phyloP scores from a whole-genome alignment of 2,329 filamentous ascomycete genomes.

The Alternaria brassicae region DNA sequence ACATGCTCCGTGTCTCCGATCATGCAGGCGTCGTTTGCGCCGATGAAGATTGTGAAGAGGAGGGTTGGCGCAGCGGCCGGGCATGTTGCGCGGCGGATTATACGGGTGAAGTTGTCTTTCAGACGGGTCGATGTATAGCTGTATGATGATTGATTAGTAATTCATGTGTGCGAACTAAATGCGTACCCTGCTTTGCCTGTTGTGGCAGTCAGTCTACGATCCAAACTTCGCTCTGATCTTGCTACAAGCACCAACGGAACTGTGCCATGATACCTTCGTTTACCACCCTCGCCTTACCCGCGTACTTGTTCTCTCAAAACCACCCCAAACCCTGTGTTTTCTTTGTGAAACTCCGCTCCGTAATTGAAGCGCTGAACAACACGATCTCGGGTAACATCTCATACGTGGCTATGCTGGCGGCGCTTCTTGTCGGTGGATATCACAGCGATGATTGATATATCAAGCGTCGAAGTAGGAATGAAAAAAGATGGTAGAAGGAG shows the following conservation, averaged over 20 bases:
- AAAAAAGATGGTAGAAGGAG: background rate
- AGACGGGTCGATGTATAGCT: constrained; percentile 42
- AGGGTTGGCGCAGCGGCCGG: constrained; percentile 37
- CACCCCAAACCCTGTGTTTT: constrained; percentile 32
- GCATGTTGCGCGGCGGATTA: constrained; percentile 30
- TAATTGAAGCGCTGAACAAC: constrained; percentile 36
- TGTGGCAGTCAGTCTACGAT: background rate
- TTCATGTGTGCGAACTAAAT: background rate
- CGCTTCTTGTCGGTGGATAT: background rate
- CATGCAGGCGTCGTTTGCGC: constrained; percentile 51
- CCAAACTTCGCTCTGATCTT: background rate
- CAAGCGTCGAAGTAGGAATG: background rate
- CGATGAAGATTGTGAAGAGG: constrained; percentile 52
- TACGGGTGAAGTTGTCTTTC: constrained; percentile 31
- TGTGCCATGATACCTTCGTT: constrained; percentile 29
- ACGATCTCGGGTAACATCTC: constrained; percentile 28
- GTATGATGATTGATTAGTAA: background rate
- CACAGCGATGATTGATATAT: background rate
- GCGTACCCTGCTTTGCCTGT: constrained; percentile 36
- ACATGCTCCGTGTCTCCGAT: constrained; percentile 34
- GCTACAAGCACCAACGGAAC: background rate
- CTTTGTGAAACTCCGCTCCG: constrained; percentile 32
- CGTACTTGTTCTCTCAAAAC: constrained; percentile 23
- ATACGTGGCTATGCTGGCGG: background rate
- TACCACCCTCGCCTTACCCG: constrained; percentile 25